Conservation (phyloP, 1,284 basidiomycete genomes). For the Heterobasidion annosum region DNA sequence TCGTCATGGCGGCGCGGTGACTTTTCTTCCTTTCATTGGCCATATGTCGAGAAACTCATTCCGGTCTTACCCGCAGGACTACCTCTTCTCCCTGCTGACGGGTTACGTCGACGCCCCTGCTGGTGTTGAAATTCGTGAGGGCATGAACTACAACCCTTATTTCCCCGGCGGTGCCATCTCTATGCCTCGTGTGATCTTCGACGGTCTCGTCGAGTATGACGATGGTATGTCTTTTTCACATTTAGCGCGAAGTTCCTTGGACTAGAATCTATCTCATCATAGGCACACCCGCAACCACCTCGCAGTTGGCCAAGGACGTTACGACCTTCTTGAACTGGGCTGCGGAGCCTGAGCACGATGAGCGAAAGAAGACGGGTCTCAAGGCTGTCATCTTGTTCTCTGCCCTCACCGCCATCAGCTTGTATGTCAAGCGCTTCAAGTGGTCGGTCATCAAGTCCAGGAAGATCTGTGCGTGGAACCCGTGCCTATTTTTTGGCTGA, state of each 20-base stretch:
- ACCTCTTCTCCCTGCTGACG: conserved; percentile 94
- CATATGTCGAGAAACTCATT: background rate
- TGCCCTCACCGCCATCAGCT: conserved; percentile 67
- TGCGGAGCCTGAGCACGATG: conserved; percentile 96
- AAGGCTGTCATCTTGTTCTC: conserved; percentile 91
- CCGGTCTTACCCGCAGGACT: conserved; percentile 58
- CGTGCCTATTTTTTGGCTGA: background rate
- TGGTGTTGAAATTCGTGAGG: conserved; percentile 93
- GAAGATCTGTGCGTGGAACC: conserved; percentile 68
- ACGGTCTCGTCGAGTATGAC: conserved; percentile 91
- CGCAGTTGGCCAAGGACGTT: conserved; percentile 99
- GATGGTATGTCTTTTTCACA: conserved; percentile 53
- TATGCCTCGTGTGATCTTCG: conserved; percentile 96
- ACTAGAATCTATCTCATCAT: background rate
- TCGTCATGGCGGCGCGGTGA: conserved; percentile 90
- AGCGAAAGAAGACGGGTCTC: conserved; percentile 93
- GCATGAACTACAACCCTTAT: conserved; percentile 97
- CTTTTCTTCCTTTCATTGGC: conserved; percentile 18
- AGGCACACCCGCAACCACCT: conserved; percentile 94
- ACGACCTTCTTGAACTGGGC: conserved; percentile 93
- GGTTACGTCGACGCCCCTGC: conserved; percentile 97
- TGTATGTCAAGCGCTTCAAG: conserved; percentile 95
- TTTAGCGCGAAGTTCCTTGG: background rate
- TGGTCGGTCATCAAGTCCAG: conserved; percentile 89
- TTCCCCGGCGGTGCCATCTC: conserved; percentile 97